Conservation (phyloP, 2,329 filamentous ascomycete species). For the Colletotrichum paranaense region DNA sequence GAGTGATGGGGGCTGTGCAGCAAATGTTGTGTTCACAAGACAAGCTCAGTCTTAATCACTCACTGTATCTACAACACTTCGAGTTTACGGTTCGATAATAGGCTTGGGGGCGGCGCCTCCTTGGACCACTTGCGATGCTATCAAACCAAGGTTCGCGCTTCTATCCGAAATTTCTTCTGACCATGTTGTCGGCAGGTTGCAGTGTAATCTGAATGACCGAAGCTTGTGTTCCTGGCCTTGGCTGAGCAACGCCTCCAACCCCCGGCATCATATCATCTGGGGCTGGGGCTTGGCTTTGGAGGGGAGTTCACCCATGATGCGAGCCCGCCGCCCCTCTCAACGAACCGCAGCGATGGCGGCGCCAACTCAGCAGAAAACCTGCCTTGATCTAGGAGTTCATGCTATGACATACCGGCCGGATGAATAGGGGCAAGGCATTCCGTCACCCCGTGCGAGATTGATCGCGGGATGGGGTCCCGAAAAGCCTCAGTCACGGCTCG, state of each 20-base stretch:
- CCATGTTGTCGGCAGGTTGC: neutral
- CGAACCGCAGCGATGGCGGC: constrained; percentile 6
- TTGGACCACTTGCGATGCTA: constrained; percentile 2
- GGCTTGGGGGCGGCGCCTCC: constrained; percentile 15
- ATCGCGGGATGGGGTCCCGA: neutral
- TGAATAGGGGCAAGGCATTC: constrained; percentile 11
- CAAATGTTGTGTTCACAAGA: constrained; percentile 17
- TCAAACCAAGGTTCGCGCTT: neutral
- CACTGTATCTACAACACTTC: constrained; percentile 27
- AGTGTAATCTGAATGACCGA: neutral
- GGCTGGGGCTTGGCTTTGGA: constrained; percentile 10
- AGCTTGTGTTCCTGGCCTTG: constrained; percentile 20
- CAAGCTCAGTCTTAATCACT: neutral
- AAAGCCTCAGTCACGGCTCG: neutral
- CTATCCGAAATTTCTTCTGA: constrained; percentile 4
- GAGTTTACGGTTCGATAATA: constrained; percentile 11
- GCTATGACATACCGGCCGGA: neutral
- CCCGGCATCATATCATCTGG: neutral
- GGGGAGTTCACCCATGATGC: neutral
- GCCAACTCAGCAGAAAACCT: neutral
- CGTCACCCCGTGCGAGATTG: neutral
- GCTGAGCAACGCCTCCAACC: constrained; percentile 2
- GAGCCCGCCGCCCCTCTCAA: constrained; percentile 14
- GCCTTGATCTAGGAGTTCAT: constrained; percentile 3
- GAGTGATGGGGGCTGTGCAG: constrained; percentile 29